Evolutionary conservation across 768 basidiomycete genomes (phyloP), one percentile per base, ranked within the genome.

Genomic region (Boletus pseudo-olivaceus): DNA sequence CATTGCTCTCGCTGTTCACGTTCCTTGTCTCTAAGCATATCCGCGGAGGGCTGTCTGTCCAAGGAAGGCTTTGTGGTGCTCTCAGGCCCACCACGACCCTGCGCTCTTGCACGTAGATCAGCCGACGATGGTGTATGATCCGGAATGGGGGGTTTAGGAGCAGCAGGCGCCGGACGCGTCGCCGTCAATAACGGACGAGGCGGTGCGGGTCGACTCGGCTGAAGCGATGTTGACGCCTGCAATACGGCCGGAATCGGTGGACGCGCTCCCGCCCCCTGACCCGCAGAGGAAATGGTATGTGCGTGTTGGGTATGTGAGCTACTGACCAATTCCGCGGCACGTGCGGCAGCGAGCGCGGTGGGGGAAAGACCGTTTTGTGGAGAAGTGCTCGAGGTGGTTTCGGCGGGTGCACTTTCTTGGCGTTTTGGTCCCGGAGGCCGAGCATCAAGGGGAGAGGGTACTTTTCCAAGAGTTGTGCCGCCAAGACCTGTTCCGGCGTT

Each of bases 401-500:
- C 74, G 38, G 71, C 53, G 0, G 80, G 75, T 12, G 76, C 75
- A 10, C 71, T 75, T 17, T 82, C 81, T 55, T 80, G 81, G 40
- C 82, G 73, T 56, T 71, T 75, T 32, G 75, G 62, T 3, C 62
- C 58, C 29, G 62, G 46, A 5, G 73, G 72, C 10, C 81, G 74
- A 17, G 60, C 59, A 12, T 71, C 68, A 23, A 73, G 68, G 5
- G 75, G 65, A 14, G 71, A 72, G 47, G 65, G 63, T 51, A 78
- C 72, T 66, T 81, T 82, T 34, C 73, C 70, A 34, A 82, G 66
- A 10, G 69, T 57, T 11, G 78, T 69, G 7, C 94, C 95, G 32
- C 86, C 96, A 19, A 97, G 82, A 2, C 96, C 96, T 3, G 93
- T 95, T 1, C 93, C 94, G 9, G 90, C 94, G 49, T 85, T 85